Evolutionary conservation across 2,329 filamentous ascomycete genomes (phyloP).

Genomic region (Monosporascus sp.): DNA sequence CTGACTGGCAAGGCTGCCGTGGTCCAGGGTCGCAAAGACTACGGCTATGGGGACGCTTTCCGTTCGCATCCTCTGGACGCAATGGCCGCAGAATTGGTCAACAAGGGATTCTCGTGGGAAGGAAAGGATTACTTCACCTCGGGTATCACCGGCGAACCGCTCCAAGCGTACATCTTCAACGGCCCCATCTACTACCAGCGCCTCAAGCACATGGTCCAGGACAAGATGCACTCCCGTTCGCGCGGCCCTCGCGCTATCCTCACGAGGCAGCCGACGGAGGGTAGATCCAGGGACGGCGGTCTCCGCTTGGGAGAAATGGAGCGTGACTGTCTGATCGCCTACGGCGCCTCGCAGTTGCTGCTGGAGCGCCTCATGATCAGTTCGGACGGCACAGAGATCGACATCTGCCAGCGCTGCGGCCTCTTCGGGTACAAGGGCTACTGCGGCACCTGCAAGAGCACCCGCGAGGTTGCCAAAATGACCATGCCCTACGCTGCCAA

Average conservation of each 20-base stretch:
- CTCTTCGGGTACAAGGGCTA: constrained; percentile 94
- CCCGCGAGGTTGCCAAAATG: constrained; percentile 81
- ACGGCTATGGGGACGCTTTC: constrained; percentile 78
- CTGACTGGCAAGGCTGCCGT: constrained; percentile 92
- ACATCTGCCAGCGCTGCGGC: constrained; percentile 90
- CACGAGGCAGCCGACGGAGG: constrained; percentile 93
- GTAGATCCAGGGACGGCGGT: constrained; percentile 86
- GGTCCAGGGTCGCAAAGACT: constrained; percentile 77
- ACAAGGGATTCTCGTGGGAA: constrained; percentile 90
- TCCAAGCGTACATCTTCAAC: constrained; percentile 97
- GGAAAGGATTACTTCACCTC: constrained; percentile 96
- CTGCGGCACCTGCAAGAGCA: constrained; percentile 89
- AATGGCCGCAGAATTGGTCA: constrained; percentile 80
- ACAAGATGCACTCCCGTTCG: constrained; percentile 97
- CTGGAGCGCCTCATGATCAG: constrained; percentile 93
- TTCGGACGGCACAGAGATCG: constrained; percentile 83
- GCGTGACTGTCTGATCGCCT: constrained; percentile 94
- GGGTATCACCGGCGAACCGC: constrained; percentile 87
- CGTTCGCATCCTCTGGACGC: constrained; percentile 78
- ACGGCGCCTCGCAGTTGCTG: constrained; percentile 87
- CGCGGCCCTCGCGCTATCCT: constrained; percentile 87
- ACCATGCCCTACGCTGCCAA: constrained; percentile 97
- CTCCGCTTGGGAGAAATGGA: constrained; percentile 97
- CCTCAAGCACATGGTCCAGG: constrained; percentile 99
- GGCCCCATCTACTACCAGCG: constrained; percentile 99